Evolutionary conservation across 2,329 filamentous ascomycete genomes (phyloP), one percentile per base, ranked within the genome.

Genomic region (Nothophoma quercina): DNA sequence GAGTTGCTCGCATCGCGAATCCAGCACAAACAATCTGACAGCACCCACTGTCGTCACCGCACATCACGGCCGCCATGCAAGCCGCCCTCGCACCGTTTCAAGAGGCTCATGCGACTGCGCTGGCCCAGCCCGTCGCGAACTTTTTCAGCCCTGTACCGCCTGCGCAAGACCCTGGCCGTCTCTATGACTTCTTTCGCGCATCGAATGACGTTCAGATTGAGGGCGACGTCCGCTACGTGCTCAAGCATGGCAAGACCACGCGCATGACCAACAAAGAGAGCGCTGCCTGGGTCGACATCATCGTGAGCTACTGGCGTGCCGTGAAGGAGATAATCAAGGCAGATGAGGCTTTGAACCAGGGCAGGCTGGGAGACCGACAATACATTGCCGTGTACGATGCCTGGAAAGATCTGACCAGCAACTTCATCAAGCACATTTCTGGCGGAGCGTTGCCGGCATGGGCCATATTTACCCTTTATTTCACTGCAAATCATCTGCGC

Each of bases 391-490:
- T 93, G 0, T 99, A 96, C 69, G 88, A 92, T 56, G 79, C 87
- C 9, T 98, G 95, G 93, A 96, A 91, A 69, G 90, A 96, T 32
- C 71, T 98, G 56, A 85, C 89, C 36, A 89, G 88, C 58, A 80
- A 82, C 39, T 79, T 98, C 30, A 87, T 93, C 51, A 85, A 91
- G 61, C 92, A 91, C 25, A 97, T 97, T 71, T 88, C 87, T 28
- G 88, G 84, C 60, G 80, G 82, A 48, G 83, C 85, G 2, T 91
- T 98, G 64, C 87, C 91, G 60, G 88, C 91, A 25, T 99, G 95
- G 93, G 95, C 92, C 0, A 86, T 99, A 43, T 93, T 95, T 3
- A 93, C 90, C 69, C 81, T 99, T 30, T 98, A 98, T 69, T 83
- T 89, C 44, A 87, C 88, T 19, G 93, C 92, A 47, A 96, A 91